Evolutionary conservation across 768 basidiomycete species (phyloP).

Genomic region (Clathrus columnatus): DNA sequence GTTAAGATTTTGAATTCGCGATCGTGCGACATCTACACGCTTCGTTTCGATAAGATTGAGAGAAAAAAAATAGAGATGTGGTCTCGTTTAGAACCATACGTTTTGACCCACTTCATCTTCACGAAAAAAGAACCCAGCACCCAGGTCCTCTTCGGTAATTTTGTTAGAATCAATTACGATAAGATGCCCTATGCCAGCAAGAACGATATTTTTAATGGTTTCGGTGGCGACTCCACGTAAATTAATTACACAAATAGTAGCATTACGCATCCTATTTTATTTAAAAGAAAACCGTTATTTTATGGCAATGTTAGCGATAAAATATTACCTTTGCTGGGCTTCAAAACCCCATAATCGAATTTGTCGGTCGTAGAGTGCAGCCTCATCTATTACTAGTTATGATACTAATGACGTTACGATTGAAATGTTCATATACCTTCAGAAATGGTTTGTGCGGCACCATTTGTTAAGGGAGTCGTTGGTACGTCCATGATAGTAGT

Average conservation of each 20-base stretch:
- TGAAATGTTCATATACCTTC: constrained; percentile 37
- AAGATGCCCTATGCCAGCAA: constrained; percentile 89
- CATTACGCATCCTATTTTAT: constrained; percentile 76
- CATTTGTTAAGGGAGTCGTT: background rate
- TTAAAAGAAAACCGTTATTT: background rate
- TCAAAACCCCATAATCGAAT: constrained; percentile 98
- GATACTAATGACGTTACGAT: background rate
- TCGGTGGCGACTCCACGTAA: constrained; percentile 85
- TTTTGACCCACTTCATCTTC: constrained; percentile 88
- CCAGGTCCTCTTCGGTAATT: constrained; percentile 80
- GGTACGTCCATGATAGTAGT: background rate
- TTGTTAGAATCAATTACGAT: constrained; percentile 72
- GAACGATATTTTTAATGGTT: constrained; percentile 93
- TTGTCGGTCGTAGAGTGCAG: constrained; percentile 92
- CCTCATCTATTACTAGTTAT: constrained; percentile 37
- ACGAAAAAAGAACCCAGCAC: constrained; percentile 87
- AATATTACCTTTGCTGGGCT: constrained; percentile 83
- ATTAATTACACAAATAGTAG: constrained; percentile 75
- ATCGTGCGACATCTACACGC: constrained; percentile 80
- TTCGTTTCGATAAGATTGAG: constrained; percentile 26
- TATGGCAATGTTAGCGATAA: too few relatives aligned
- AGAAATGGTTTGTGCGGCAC: constrained; percentile 44
- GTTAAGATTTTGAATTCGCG: constrained; percentile 83
- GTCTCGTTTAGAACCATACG: constrained; percentile 35
- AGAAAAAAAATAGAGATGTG: background rate